A percentile compares a stretch with the other conserved stretches of the same genome.
These are phyloP conservation scores for Sclerotinia spermophila DNA, from an alignment of 2,329 filamentous ascomycete genomes.

Conservation along the genomic window DNA sequence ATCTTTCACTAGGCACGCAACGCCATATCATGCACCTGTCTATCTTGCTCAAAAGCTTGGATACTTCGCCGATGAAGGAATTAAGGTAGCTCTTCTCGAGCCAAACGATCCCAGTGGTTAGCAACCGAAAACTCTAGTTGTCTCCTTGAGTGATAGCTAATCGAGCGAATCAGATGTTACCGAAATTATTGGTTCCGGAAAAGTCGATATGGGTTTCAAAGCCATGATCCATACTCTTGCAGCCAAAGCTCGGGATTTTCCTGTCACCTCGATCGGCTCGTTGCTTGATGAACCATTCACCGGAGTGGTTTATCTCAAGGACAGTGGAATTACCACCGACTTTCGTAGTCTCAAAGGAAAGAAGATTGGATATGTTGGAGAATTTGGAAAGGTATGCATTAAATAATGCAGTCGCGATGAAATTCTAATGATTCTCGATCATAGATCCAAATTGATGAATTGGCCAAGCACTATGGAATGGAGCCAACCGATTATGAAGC, in stretches of 20 bases:
- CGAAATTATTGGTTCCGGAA: constrained; percentile 73
- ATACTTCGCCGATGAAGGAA: constrained; percentile 70
- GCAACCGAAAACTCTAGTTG: constrained; percentile 24
- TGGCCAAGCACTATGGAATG: constrained; percentile 76
- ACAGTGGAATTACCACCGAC: constrained; percentile 69
- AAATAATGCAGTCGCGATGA: neutral
- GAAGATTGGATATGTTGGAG: constrained; percentile 74
- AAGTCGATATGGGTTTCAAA: constrained; percentile 76
- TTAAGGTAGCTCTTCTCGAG: constrained; percentile 74
- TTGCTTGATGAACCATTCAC: constrained; percentile 79
- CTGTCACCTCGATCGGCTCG: constrained; percentile 68
- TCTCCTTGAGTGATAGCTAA: neutral
- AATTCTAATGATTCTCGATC: neutral
- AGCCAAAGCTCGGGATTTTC: constrained; percentile 72
- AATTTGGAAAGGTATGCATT: constrained; percentile 61
- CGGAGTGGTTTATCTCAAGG: constrained; percentile 72
- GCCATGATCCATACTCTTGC: constrained; percentile 81
- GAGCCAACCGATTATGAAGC: constrained; percentile 69
- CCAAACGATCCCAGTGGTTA: constrained; percentile 71
- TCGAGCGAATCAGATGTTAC: constrained; percentile 59
- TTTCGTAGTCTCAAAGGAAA: constrained; percentile 73
- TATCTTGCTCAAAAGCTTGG: constrained; percentile 75
- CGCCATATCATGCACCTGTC: constrained; percentile 74
- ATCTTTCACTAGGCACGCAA: constrained; percentile 61
- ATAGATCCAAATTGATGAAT: constrained; percentile 76